Evolutionary conservation across 345 rosid species (phyloP).

Genomic region (Fremontodendron californicum): DNA sequence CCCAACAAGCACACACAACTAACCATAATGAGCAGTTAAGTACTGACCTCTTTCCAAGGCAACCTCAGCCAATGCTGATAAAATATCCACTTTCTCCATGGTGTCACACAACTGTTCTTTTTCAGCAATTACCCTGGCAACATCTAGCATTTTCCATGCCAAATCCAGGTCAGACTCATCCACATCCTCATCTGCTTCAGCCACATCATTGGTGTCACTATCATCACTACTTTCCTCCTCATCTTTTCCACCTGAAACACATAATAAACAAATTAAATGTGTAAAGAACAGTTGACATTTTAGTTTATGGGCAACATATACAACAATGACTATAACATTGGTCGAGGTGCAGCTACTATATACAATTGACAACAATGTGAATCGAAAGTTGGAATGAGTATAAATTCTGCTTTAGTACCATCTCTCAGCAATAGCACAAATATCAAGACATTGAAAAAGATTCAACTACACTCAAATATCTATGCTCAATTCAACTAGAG

Average conservation of each 20-base stretch:
- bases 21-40: background rate
- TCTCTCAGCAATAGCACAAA: background rate
- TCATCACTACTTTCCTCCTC: constrained; percentile 40
- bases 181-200: constrained; percentile 67
- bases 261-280: background rate
- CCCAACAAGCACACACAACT: background rate
- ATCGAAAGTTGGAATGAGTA: background rate
- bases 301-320: background rate
- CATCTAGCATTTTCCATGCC: constrained; percentile 95
- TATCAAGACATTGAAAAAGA: background rate
- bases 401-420: too few species aligned
- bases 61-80: constrained; percentile 76
- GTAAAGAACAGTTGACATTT: background rate
- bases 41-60: constrained; percentile 84
- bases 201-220: constrained; percentile 53
- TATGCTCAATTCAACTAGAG: background rate
- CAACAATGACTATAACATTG: background rate
- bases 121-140: constrained; percentile 86
- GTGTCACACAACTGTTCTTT: constrained; percentile 53
- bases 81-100: constrained; percentile 81
- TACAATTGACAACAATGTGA: background rate
- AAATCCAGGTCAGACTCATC: constrained; percentile 85
- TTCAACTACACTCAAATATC: background rate
- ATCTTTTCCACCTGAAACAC: constrained; percentile 37
- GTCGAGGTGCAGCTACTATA: background rate